Percentiles rank a stretch among this genome's conserved stretches.
phyloP scores from a whole-genome alignment of 306 rosid genomes.

The Psophocarpus tetragonolobus region DNA sequence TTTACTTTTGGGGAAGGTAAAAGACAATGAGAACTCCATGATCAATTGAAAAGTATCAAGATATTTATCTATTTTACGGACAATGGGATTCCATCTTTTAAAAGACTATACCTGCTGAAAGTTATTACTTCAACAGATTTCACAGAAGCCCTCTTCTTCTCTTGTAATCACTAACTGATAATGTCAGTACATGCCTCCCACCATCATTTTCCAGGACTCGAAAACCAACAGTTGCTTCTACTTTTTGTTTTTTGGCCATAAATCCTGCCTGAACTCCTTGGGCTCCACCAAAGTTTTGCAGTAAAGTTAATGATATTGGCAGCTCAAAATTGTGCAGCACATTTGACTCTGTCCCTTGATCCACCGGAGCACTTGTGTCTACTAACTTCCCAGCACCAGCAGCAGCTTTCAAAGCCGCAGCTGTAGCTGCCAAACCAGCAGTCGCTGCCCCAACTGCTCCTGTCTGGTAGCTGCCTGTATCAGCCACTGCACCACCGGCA shows the following conservation, averaged over 20 bases:
- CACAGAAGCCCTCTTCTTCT: conserved; percentile 90
- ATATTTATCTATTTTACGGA: background rate
- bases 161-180: conserved; percentile 83
- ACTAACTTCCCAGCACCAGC: conserved; percentile 93
- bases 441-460: conserved; percentile 32
- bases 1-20: background rate
- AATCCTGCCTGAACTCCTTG: conserved; percentile 77
- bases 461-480: conserved; percentile 36
- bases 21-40: conserved; percentile 6
- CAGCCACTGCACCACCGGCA: conserved; percentile 33
- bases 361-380: conserved; percentile 86
- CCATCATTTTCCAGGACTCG: conserved; percentile 78
- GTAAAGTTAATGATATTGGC: conserved; percentile 78
- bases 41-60: background rate
- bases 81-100: background rate
- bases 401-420: conserved; percentile 87
- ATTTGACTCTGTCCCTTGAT: conserved; percentile 79
- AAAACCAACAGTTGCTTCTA: conserved; percentile 77
- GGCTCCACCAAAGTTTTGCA: conserved; percentile 83
- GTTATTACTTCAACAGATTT: conserved; percentile 35
- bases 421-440: conserved; percentile 75
- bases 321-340: conserved; percentile 78
- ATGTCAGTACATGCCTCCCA: conserved; percentile 62
- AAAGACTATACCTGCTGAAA: conserved; percentile 11
- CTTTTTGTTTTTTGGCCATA: conserved; percentile 71